Evolutionary conservation across 106 monocot species (phyloP), one percentile per base, ranked within the genome.

Genomic region (Vanilla planifolia): DNA sequence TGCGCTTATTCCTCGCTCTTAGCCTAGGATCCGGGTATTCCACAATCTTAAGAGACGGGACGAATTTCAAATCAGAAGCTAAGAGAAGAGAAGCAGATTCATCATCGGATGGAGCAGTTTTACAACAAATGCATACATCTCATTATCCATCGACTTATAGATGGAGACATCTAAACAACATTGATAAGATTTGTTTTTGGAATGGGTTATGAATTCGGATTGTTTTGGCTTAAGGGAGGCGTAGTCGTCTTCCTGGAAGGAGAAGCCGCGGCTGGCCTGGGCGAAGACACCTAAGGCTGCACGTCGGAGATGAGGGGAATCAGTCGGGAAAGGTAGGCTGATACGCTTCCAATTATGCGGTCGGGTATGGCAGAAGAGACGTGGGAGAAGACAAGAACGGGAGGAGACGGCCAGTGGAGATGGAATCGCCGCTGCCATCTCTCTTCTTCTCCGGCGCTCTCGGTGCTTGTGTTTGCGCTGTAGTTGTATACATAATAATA

Each of bases 1-100:
- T 79, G 35, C 91, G 73, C 62, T 96, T 96, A 74, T 96, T 96
- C 69, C 44, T 87, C 33, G 81, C 86, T 53, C 96, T 86, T 43
- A 96, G 61, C 11, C 79, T 67, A 3, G 96, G 87, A 47, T 96
- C 79, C 3, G 96, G 96, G 72, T 96, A 96, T 64, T 96, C 79
- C 48, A 88, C 81, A 24, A 96, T 84, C 68, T 78, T 81, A 61
- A 96, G 53, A 4, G 96, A 87, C 28, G 79, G 1, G 40, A 84
- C 78, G 43, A 84, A 87, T 17, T 29, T 43, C 57, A 91, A 45
- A 72, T 96, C 91, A 17, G 67, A 63, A 60, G 83, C 95, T 95
- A n/a, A n/a, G 53, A 43, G 13, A 62, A 60, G 43, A 23, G 20
- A 62, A 53, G 2, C 16, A 57, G 44, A 23, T 17, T 14, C 2